Base-by-base conservation (phyloP, 1,284 basidiomycete species). In the Cutaneotrichosporon cyanovorans region DNA sequence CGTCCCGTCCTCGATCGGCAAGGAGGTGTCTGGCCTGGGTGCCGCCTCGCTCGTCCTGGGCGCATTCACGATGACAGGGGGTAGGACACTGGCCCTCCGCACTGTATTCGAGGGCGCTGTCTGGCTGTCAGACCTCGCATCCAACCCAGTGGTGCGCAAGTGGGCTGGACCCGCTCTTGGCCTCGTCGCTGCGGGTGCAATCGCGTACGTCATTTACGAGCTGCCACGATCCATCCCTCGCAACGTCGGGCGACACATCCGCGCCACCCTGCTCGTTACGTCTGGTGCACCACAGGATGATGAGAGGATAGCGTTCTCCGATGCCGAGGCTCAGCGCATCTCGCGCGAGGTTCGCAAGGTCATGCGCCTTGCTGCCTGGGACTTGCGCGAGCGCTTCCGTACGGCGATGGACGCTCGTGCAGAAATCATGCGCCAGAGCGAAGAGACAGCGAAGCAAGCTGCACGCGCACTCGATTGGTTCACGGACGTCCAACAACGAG, bases 341-440 rank as follows among this genome's bases (percentile, higher is more conserved):
- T 76, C 81, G 40, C 78, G 84, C 33, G 95, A 98, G 77, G 88
- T 88, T 16, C 80, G 93, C 62, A 97, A 97, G 74, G 93, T 99
- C 40, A 74, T 99, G 59, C 77, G 92, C 40, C 71, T 93, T 15
- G 91, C 87, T n/a, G 83, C 84, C 16, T 96, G 87, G 86, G 92
- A 97, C 69, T 71, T 95, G 50, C 79, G 80, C 56, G 87, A 90
- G 69, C 79, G 84, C 37, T 96, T 93, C 77, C 77, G 81, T 41
- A 75, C 73, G 2, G 86, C 87, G 8, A 80, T 92, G 73, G 88
- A 90, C 57, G 83, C 83, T 63, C 76, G 79, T 47, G 79, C 75
- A 40, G 80, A 78, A 66, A 85, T 90, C 61, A 85, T 91, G n/a
- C 78, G 77, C 62, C 76, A 76, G 42, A 83, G 82, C 42, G 90